phyloP scores from a whole-genome alignment of 2,329 filamentous ascomycete genomes.

The Claviceps paspali region DNA sequence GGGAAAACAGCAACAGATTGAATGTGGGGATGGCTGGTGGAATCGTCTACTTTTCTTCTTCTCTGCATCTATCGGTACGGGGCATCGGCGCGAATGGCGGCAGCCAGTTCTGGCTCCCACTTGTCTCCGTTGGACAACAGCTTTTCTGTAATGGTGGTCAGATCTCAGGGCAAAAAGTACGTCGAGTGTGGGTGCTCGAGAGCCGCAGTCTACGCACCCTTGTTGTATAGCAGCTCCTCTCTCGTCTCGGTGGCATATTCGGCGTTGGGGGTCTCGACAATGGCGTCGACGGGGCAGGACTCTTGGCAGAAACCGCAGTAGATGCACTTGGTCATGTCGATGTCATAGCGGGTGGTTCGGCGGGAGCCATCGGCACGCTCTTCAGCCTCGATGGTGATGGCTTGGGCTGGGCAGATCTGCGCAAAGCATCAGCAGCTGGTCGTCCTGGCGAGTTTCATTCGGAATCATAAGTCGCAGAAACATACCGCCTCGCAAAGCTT shows the following conservation, averaged over 20 bases:
- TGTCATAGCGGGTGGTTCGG: slow-evolving; percentile 93
- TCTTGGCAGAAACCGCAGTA: slow-evolving; percentile 99
- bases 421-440: neutral
- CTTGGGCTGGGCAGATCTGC: slow-evolving; percentile 85
- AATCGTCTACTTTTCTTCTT: too few species aligned
- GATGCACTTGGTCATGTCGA: slow-evolving; percentile 99
- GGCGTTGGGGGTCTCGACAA: slow-evolving; percentile 47
- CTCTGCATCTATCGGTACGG: slow-evolving; percentile 56
- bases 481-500: slow-evolving; percentile 87
- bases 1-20: neutral
- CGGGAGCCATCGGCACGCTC: slow-evolving; percentile 92
- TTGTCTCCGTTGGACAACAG: slow-evolving; percentile 79
- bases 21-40: neutral
- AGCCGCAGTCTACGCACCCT: slow-evolving; percentile 44
- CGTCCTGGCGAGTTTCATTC: too few species aligned
- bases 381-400: slow-evolving; percentile 97
- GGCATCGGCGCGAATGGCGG: slow-evolving; percentile 79
- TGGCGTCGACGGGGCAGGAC: slow-evolving; percentile 95
- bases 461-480: too few species aligned
- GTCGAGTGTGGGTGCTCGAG: too few species aligned
- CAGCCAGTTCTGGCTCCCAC: slow-evolving; percentile 96
- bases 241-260: slow-evolving; percentile 53
- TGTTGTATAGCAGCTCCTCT: slow-evolving; percentile 95
- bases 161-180: too few species aligned
- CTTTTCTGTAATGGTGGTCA: slow-evolving; percentile 44